These are phyloP conservation scores for Dipodascus albidus DNA, from an alignment of 805 yeast species.

Conservation along the genomic window DNA sequence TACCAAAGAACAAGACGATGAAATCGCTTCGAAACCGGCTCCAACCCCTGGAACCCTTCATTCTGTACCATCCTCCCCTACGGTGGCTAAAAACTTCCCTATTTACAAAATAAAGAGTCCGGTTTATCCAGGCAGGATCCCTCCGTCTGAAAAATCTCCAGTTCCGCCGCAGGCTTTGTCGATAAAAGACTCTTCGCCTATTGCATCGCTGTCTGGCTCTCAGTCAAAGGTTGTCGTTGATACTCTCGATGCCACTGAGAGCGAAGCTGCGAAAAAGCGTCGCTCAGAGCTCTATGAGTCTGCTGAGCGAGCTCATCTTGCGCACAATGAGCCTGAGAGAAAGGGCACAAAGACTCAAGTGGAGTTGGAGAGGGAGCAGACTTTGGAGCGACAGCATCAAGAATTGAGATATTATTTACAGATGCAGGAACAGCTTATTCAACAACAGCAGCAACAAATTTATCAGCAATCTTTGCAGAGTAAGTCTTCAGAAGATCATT, in stretches of 20 bases:
- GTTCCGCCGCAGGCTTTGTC: background rate
- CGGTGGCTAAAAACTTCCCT: background rate
- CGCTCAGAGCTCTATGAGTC: background rate
- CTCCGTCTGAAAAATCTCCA: background rate
- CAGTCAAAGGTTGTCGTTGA: background rate
- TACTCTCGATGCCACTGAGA: background rate
- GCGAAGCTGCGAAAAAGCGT: background rate
- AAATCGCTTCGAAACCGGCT: no score
- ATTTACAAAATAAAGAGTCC: background rate
- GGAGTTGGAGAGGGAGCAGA: background rate
- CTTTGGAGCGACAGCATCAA: background rate
- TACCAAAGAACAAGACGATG: no score
- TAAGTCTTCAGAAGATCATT: background rate
- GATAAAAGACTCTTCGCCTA: background rate
- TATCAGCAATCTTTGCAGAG: constrained; percentile 15
- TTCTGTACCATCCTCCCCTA: background rate
- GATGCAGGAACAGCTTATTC: background rate
- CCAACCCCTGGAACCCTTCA: no score
- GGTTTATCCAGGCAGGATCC: background rate
- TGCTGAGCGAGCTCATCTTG: background rate
- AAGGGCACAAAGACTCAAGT: background rate
- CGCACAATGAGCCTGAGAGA: background rate
- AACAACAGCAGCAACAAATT: constrained; percentile 1
- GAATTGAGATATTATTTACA: background rate
- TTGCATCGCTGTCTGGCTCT: background rate